Evolutionary conservation across 2,329 filamentous ascomycete species (phyloP), one percentile per base, ranked within the genome.

Genomic region (Venturiaceae sp.): DNA sequence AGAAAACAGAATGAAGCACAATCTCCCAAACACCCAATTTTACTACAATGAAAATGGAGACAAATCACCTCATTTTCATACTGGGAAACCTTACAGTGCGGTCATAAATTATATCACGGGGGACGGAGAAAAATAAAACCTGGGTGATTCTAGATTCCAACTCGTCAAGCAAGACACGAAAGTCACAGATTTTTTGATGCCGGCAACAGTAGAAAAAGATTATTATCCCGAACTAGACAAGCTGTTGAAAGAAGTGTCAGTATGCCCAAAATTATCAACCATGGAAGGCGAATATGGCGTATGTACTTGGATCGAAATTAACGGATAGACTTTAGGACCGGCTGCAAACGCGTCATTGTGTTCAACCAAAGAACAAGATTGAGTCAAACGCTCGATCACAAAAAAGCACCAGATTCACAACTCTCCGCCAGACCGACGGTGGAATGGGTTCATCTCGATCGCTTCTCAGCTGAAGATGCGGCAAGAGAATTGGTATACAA

Each of bases 211-310:
- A 21, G 39, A 34, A 26, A 46, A 21, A 13, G 28, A 60, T 16
- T 60, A 59, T 33, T 60, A 60, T 37, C 58, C 58, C 36, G 58
- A 58, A 36, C 37, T 59, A 19, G 68, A 69, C 37, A 61, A 70
- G 46, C 57, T 74, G n/a, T 57, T 74, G 33, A 72, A 72, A 60
- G 65, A 72, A 55, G 71, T 64, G 69, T 72, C 41, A 34, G 62
- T 56, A 68, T 66, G 9, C 36, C n/a, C 13, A 6, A 19, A 3
- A n/a, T 14, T 46, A 23, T 8, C 9, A 44, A 11, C 14, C 6
- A 26, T 34, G 23, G 14, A 8, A 9, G 14, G 11, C 11, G 2
- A 34, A 53, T 6, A 16, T 53, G 41, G 21, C n/a, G n/a, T n/a
- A n/a, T n/a, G n/a, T n/a, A n/a, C n/a, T n/a, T n/a, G 23, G 21